These are phyloP conservation scores for Boletus rubescentipes DNA, from an alignment of 768 basidiomycete species.

Conservation along the genomic window DNA sequence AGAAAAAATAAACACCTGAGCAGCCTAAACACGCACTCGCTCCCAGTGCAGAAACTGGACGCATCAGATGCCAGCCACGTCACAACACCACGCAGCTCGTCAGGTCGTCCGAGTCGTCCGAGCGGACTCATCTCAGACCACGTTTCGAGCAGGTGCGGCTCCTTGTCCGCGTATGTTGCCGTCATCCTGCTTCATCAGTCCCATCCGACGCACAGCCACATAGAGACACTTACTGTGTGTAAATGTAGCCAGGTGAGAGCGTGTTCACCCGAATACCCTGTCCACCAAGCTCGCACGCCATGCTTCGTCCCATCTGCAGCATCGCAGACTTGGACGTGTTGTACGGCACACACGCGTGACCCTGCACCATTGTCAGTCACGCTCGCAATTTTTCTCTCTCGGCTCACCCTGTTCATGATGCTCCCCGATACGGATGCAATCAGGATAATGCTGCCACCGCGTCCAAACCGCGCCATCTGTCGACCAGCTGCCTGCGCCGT, in stretches of 20 bases:
- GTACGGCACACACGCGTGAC: conserved; percentile 74
- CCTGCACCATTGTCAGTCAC: conserved; percentile 38
- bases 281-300: conserved; percentile 76
- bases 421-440: conserved; percentile 63
- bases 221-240: conserved; percentile 54
- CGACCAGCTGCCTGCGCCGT: conserved; percentile 61
- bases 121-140: conserved; percentile 73
- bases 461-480: conserved; percentile 52
- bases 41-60: conserved; percentile 76
- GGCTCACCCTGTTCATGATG: conserved; percentile 66
- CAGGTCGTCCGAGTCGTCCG: conserved; percentile 66
- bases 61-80: conserved; percentile 75
- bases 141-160: conserved; percentile 60
- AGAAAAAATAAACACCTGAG: neutral
- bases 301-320: conserved; percentile 76
- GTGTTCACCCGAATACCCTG: conserved; percentile 71
- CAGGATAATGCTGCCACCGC: conserved; percentile 54
- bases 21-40: conserved; percentile 62
- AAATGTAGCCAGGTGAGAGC: conserved; percentile 75
- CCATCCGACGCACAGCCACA: conserved; percentile 4
- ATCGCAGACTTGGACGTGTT: conserved; percentile 78
- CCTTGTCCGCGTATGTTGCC: conserved; percentile 62
- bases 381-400: neutral
- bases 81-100: conserved; percentile 71
- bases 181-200: conserved; percentile 57